Conservation (phyloP, 2,329 filamentous ascomycete genomes). For the Alternaria novae-zelandiae region DNA sequence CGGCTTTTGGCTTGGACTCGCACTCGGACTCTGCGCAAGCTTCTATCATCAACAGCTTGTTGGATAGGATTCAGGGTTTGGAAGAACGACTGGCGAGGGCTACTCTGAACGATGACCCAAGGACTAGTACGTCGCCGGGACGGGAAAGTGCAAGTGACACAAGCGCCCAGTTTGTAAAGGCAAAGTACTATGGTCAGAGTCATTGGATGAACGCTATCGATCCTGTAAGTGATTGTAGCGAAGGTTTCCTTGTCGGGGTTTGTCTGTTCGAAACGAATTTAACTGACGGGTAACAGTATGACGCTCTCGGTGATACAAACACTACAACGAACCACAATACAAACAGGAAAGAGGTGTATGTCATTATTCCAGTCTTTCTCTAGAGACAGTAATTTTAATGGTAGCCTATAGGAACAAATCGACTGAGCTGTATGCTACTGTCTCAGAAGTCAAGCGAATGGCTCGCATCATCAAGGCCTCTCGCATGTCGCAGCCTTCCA, state of each 20-base stretch:
- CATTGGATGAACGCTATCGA: conserved; percentile 53
- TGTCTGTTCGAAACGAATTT: accelerated
- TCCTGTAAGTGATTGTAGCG: conserved; percentile 27
- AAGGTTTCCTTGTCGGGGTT: not conserved
- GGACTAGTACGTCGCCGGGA: not conserved
- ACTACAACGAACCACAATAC: conserved; percentile 40
- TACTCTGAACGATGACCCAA: not conserved
- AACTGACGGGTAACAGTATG: conserved; percentile 16
- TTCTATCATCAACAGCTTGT: conserved; percentile 7
- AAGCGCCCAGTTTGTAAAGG: conserved; percentile 52
- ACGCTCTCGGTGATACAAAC: conserved; percentile 23
- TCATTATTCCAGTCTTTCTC: not conserved
- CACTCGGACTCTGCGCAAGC: not conserved
- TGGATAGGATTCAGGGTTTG: conserved; percentile 6
- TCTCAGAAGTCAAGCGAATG: conserved; percentile 58
- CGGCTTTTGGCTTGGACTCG: not conserved
- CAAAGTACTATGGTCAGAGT: conserved; percentile 62
- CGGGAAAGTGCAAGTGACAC: not conserved
- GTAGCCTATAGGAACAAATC: conserved; percentile 17
- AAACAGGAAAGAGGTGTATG: conserved; percentile 47
- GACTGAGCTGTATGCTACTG: conserved; percentile 27
- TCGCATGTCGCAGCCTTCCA: conserved; percentile 48
- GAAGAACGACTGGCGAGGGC: conserved; percentile 6
- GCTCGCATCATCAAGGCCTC: conserved; percentile 59
- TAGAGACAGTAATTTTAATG: not conserved